phyloP scores from a whole-genome alignment of 345 rosid species.

The Pistacia integerrima region DNA sequence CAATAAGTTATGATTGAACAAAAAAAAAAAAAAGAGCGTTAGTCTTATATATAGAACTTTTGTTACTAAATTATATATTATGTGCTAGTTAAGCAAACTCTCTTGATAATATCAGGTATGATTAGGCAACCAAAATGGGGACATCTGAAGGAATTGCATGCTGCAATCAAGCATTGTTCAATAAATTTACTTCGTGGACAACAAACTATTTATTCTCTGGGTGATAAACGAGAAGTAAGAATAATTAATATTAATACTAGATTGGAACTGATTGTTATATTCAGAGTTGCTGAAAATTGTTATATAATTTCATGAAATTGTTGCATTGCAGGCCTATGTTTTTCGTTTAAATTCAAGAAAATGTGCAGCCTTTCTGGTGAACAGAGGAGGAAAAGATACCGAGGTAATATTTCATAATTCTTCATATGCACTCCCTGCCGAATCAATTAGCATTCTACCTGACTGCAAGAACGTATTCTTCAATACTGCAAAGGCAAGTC shows the following conservation, averaged over 20 bases:
- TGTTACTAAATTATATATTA: not conserved
- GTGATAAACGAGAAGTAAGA: conserved; percentile 37
- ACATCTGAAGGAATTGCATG: conserved; percentile 50
- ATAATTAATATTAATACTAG: not conserved
- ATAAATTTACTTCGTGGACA: conserved; percentile 31
- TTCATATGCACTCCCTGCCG: conserved; percentile 40
- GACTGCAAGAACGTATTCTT: conserved; percentile 50
- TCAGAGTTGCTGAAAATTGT: no score
- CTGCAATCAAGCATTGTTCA: conserved; percentile 39
- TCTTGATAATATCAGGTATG: conserved; percentile 28
- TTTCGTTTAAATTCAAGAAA: conserved; percentile 27
- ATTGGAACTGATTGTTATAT: no score
- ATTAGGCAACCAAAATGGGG: conserved; percentile 57
- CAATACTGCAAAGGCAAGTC: conserved; percentile 53
- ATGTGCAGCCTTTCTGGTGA: conserved; percentile 53
- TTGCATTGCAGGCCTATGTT: conserved; percentile 39
- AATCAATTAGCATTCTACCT: conserved; percentile 55
- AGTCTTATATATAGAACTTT: not conserved
- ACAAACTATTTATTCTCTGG: conserved; percentile 19
- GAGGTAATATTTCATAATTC: conserved; percentile 30
- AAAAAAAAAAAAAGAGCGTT: no score
- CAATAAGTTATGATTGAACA: no score
- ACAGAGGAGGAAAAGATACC: conserved; percentile 28
- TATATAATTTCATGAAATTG: not conserved
- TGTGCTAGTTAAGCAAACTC: not conserved